Percentiles rank a stretch among this genome's conserved stretches.
Conservation (phyloP, 345 rosid species). For the Aquilaria yunnanensis region DNA sequence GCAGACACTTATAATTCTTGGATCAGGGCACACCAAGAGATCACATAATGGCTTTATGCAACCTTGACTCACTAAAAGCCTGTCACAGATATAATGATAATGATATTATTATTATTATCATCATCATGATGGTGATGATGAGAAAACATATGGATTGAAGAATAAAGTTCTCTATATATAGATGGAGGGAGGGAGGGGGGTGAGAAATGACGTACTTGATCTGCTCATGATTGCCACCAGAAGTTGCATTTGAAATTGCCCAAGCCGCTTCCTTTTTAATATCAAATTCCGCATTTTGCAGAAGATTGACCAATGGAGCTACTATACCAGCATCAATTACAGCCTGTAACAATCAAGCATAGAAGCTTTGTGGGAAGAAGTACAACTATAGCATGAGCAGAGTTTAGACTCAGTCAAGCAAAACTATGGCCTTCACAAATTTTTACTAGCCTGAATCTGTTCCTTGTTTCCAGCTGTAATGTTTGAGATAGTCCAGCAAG, state of each 20-base stretch:
- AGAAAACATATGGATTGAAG: background rate
- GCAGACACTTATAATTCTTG: constrained; percentile 62
- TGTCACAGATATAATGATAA: constrained; percentile 1
- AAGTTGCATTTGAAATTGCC: constrained; percentile 77
- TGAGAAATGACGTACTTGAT: constrained; percentile 45
- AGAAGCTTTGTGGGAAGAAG: no score
- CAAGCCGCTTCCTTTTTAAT: constrained; percentile 87
- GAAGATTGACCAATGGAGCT: constrained; percentile 45
- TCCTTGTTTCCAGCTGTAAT: constrained; percentile 72
- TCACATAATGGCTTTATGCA: constrained; percentile 72
- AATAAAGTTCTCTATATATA: background rate
- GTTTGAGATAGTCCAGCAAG: constrained; percentile 88
- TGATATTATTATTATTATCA: no score
- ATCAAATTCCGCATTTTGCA: constrained; percentile 69
- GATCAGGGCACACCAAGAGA: constrained; percentile 71
- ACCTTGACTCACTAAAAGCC: constrained; percentile 59
- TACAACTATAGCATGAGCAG: no score
- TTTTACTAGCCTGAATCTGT: constrained; percentile 62
- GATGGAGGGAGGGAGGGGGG: no score
- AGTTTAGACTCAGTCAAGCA: no score
- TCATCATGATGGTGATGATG: no score
- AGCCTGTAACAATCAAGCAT: constrained; percentile 25
- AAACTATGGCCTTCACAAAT: no score
- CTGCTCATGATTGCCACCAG: constrained; percentile 70
- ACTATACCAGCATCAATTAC: constrained; percentile 60